phyloP scores from a whole-genome alignment of 768 basidiomycete genomes.

The Macrocybe gigantea region DNA sequence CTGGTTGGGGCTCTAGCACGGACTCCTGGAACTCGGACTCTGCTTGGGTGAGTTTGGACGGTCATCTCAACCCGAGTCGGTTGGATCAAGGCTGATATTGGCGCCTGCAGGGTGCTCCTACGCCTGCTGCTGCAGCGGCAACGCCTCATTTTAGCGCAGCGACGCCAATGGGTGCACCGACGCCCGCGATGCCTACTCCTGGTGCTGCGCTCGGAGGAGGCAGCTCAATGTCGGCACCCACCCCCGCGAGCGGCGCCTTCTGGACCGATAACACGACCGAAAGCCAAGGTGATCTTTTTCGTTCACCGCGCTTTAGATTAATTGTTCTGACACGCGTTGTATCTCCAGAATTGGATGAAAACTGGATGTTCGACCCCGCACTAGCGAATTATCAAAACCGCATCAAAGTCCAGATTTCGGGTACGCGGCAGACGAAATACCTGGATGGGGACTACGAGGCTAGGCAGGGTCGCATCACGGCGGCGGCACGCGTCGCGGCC shows the following conservation, averaged over 20 bases:
- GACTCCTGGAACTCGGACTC: constrained; percentile 20
- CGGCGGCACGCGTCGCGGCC: constrained; percentile 21
- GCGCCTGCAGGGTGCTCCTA: constrained; percentile 39
- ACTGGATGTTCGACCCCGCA: constrained; percentile 35
- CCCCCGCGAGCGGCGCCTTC: constrained; percentile 7
- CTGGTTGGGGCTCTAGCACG: constrained; percentile 20
- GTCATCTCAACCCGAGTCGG: neutral
- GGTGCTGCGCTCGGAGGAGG: constrained; percentile 13
- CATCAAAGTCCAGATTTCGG: constrained; percentile 33
- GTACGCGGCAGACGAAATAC: constrained; percentile 26
- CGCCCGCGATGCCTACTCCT: constrained; percentile 37
- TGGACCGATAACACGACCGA: no score
- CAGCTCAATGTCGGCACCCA: neutral
- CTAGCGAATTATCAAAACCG: constrained; percentile 23
- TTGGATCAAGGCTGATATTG: constrained; percentile 1
- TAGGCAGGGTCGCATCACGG: constrained; percentile 21
- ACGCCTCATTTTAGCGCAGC: constrained; percentile 36
- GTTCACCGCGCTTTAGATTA: neutral
- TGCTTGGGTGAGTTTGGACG: constrained; percentile 15
- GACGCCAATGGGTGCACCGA: constrained; percentile 22
- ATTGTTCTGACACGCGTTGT: constrained; percentile 2
- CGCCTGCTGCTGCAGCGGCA: constrained; percentile 35
- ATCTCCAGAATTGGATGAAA: constrained; percentile 24
- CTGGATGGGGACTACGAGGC: constrained; percentile 31
- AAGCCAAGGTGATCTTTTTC: constrained; percentile 1